Conservation (phyloP, 176 grass and related monocot species). For the Ananas comosus region DNA sequence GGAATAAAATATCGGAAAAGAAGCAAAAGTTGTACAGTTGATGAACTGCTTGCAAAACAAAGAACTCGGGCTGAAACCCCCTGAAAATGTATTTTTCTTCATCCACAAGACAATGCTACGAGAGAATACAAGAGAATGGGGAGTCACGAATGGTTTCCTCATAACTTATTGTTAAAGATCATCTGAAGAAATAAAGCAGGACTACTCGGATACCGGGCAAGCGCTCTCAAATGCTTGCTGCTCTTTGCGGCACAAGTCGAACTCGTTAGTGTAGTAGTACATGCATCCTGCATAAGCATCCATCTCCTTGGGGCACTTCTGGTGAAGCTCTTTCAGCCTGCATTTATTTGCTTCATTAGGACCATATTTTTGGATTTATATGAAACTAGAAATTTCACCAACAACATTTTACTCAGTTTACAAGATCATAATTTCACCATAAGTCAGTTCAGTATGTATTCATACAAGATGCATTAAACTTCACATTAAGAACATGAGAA, state of each 20-base stretch:
- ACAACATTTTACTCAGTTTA: neutral
- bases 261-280: slow-evolving; percentile 94
- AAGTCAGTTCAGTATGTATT: neutral
- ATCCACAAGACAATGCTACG: slow-evolving; percentile 26
- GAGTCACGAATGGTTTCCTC: slow-evolving; percentile 41
- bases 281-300: slow-evolving; percentile 81
- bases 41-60: slow-evolving; percentile 17
- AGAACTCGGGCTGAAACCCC: slow-evolving; percentile 21
- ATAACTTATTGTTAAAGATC: slow-evolving; percentile 53
- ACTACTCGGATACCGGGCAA: slow-evolving; percentile 58
- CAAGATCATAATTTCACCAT: neutral
- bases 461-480: too few relatives aligned
- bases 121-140: slow-evolving; percentile 34
- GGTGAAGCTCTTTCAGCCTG: slow-evolving; percentile 83
- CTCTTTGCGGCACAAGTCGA: slow-evolving; percentile 81
- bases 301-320: slow-evolving; percentile 73
- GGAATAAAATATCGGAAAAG: slow-evolving; percentile 14
- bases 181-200: slow-evolving; percentile 13
- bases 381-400: neutral
- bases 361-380: neutral
- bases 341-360: neutral
- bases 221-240: slow-evolving; percentile 72
- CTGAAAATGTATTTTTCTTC: slow-evolving; percentile 28
- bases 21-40: slow-evolving; percentile 10
- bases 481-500: too few relatives aligned